Conservation (phyloP, 768 basidiomycete species). For the Lactifluus pinguis region DNA sequence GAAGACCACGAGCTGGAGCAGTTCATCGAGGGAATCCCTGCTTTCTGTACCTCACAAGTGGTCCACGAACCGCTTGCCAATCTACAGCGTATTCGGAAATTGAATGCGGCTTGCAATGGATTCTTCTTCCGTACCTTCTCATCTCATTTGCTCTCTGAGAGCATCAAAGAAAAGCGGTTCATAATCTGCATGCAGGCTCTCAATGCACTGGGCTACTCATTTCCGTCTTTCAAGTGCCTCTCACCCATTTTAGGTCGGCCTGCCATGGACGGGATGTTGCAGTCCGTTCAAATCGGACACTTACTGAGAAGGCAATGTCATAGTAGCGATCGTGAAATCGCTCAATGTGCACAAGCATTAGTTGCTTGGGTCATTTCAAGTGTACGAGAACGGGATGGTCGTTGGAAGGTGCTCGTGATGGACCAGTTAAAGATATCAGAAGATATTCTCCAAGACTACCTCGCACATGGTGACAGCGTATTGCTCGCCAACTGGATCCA, state of each 20-base stretch:
- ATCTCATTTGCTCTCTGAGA: not conserved
- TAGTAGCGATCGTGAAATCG: no score
- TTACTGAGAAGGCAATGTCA: not conserved
- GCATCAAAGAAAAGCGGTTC: not conserved
- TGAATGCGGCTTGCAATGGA: not conserved
- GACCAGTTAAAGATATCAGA: not conserved
- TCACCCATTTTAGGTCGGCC: not conserved
- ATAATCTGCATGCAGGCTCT: not conserved
- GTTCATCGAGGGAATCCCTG: not conserved
- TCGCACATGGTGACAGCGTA: not conserved
- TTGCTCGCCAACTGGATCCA: not conserved
- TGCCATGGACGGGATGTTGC: not conserved
- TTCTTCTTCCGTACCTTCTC: not conserved
- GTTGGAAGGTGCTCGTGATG: not conserved
- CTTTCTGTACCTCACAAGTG: not conserved
- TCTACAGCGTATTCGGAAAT: no score
- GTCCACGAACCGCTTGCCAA: not conserved
- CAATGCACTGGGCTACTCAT: not conserved
- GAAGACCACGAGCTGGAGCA: not conserved
- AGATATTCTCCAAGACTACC: not conserved
- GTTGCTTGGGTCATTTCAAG: not conserved
- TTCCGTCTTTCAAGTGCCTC: not conserved
- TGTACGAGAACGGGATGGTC: not conserved
- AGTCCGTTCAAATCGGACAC: not conserved
- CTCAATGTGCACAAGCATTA: not conserved